phyloP scores from a whole-genome alignment of 208 protist species.

The Tetramitus jugosus region DNA sequence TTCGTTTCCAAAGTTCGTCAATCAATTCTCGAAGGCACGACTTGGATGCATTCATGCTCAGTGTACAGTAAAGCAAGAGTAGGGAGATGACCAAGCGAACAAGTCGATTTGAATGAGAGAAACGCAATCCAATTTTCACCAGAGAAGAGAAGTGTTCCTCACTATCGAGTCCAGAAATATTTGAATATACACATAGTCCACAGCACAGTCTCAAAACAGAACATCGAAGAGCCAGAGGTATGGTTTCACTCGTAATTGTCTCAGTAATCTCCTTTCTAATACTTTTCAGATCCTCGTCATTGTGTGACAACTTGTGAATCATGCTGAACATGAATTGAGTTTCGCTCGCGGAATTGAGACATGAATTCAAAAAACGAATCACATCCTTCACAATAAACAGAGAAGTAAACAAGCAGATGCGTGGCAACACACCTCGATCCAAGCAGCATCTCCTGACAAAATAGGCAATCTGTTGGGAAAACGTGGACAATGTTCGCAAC shows the following conservation, averaged over 20 bases:
- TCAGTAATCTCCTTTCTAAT: background rate
- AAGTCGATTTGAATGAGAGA: background rate
- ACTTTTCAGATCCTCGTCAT: background rate
- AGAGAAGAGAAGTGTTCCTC: background rate
- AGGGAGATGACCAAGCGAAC: background rate
- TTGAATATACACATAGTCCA: background rate
- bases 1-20: background rate
- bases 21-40: background rate
- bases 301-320: background rate
- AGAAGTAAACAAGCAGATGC: slow-evolving; percentile 17
- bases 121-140: background rate
- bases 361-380: background rate
- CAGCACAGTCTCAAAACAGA: background rate
- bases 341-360: background rate
- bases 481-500: no score
- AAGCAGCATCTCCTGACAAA: no score
- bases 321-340: background rate
- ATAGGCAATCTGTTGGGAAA: no score
- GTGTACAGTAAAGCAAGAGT: background rate
- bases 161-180: background rate
- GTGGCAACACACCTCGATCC: no score
- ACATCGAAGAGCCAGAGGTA: background rate
- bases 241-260: background rate
- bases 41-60: background rate
- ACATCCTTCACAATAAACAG: background rate